These are phyloP conservation scores for Leucocoprinus birnbaumii DNA, from an alignment of 768 basidiomycete species.

Conservation along the genomic window DNA sequence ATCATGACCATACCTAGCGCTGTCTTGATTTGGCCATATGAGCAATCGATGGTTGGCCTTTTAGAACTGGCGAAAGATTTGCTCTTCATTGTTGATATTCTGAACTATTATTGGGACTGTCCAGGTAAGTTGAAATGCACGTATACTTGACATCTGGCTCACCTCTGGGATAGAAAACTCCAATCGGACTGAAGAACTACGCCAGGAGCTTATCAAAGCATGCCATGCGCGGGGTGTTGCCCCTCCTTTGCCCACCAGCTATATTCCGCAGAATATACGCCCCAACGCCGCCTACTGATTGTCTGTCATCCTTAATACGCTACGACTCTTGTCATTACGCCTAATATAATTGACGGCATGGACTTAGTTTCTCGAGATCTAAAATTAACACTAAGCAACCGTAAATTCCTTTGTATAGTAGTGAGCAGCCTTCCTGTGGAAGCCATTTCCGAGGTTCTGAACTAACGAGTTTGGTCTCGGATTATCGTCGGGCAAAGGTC, in stretches of 20 bases:
- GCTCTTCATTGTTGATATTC: constrained; percentile 58
- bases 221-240: constrained; percentile 9
- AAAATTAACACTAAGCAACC: too few species aligned
- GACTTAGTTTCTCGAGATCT: neutral
- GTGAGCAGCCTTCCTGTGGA: too few species aligned
- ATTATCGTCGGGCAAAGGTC: too few species aligned
- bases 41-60: constrained; percentile 53
- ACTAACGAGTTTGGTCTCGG: too few species aligned
- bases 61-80: constrained; percentile 67
- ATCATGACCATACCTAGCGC: constrained; percentile 26
- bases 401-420: too few species aligned
- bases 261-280: neutral
- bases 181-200: neutral
- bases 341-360: neutral
- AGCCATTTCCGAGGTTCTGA: too few species aligned
- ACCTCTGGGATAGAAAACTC: constrained; percentile 1
- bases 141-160: neutral
- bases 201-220: neutral
- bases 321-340: neutral
- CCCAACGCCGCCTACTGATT: constrained; percentile 6
- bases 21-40: constrained; percentile 62
- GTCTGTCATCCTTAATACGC: neutral
- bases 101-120: constrained; percentile 71
- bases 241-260: neutral
- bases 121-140: constrained; percentile 27